phyloP scores from a whole-genome alignment of 768 basidiomycete genomes.

The Tulasnella calospora region DNA sequence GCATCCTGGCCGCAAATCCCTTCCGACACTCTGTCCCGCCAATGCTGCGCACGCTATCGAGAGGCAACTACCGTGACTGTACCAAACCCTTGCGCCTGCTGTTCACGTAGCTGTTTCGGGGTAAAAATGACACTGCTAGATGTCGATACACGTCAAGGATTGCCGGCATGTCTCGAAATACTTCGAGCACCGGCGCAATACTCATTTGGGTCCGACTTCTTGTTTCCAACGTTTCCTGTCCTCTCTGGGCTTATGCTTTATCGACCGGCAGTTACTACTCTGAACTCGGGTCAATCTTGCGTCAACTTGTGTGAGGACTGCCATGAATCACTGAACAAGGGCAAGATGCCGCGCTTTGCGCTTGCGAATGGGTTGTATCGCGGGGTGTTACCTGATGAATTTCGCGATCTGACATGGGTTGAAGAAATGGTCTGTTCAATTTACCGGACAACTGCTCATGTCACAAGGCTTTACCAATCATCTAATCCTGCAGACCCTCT shows the following conservation, averaged over 20 bases:
- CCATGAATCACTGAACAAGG: not conserved
- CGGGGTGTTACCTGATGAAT: constrained; percentile 4
- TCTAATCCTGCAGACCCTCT: not conserved
- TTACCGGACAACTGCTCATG: constrained; percentile 22
- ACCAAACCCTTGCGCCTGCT: not conserved
- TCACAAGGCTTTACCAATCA: constrained; percentile 12
- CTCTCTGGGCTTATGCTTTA: not conserved
- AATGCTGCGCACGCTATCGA: not conserved
- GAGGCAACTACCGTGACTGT: not conserved
- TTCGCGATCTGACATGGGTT: constrained; percentile 23
- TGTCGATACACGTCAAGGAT: not conserved
- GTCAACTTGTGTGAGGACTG: not conserved
- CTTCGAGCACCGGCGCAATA: not conserved
- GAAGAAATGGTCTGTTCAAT: constrained; percentile 25
- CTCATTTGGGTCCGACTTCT: not conserved
- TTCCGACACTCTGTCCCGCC: not conserved
- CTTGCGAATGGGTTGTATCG: constrained; percentile 19
- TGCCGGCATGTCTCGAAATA: not conserved
- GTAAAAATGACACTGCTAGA: not conserved
- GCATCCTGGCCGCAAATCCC: not conserved
- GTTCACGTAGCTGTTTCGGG: not conserved
- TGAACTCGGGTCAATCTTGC: not conserved
- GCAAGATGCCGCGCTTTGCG: not conserved
- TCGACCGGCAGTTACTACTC: not conserved
- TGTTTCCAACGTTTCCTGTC: not conserved